These are phyloP conservation scores for Parascedosporium putredinis DNA, from an alignment of 2,329 filamentous ascomycete genomes.

Conservation along the genomic window DNA sequence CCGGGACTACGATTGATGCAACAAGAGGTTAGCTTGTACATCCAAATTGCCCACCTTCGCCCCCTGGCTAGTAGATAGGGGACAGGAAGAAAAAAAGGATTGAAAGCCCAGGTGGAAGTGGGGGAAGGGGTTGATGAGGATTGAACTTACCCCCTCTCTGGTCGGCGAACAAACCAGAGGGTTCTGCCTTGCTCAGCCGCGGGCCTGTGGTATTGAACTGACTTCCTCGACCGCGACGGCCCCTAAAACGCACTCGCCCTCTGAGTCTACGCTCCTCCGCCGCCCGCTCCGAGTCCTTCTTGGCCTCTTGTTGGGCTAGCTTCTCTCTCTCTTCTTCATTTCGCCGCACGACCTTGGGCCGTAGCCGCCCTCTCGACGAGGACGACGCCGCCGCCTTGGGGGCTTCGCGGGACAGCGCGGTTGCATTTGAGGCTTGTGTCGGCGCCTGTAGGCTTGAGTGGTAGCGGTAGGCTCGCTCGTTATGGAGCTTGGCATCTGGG, in stretches of 20 bases:
- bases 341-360: slow-evolving; percentile 37
- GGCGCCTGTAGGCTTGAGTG: no score
- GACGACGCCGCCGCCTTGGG: slow-evolving; percentile 13
- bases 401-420: slow-evolving; percentile 1
- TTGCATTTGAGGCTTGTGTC: no score
- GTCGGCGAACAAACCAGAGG: slow-evolving; percentile 5
- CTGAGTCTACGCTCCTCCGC: slow-evolving; percentile 28
- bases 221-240: slow-evolving; percentile 32
- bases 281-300: slow-evolving; percentile 29
- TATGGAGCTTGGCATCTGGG: neutral
- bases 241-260: slow-evolving; percentile 28
- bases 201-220: slow-evolving; percentile 25
- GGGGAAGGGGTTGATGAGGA: neutral
- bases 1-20: no score
- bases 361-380: slow-evolving; percentile 29
- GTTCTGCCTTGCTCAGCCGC: slow-evolving; percentile 24
- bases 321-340: slow-evolving; percentile 38
- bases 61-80: no score
- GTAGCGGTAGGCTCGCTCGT: no score
- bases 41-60: no score
- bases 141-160: neutral
- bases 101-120: neutral
- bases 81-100: neutral
- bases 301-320: slow-evolving; percentile 32
- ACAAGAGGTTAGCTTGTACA: no score